Conservation (phyloP, 192 early-diverging fungal genomes). For the Tieghemiomyces parasiticus region DNA sequence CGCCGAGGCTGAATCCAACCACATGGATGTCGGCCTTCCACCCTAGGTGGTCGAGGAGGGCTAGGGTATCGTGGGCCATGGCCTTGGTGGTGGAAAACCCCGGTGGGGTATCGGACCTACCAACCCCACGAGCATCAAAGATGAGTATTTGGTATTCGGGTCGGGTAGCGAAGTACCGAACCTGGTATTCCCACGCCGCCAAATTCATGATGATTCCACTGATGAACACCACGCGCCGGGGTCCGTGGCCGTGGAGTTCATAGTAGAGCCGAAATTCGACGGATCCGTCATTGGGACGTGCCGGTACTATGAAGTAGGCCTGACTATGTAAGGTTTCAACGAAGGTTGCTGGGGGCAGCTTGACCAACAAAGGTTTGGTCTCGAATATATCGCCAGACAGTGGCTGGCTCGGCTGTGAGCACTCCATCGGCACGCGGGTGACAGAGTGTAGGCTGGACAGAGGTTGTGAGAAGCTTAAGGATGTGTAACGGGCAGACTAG, state of each 20-base stretch:
- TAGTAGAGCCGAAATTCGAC: slow-evolving; percentile 1
- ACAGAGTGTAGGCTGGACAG: too few relatives aligned
- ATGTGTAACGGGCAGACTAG: too few relatives aligned
- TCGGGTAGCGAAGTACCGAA: background rate
- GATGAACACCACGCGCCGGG: background rate
- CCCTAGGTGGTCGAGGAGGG: background rate
- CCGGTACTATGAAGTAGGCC: background rate
- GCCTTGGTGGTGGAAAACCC: background rate
- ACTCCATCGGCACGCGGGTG: too few relatives aligned
- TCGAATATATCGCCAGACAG: too few relatives aligned
- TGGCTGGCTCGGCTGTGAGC: too few relatives aligned
- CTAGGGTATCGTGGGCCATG: background rate
- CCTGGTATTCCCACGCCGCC: background rate
- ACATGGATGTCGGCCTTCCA: background rate
- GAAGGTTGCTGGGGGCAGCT: background rate
- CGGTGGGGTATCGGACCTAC: background rate
- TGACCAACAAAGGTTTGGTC: background rate
- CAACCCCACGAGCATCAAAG: background rate
- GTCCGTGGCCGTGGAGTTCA: slow-evolving; percentile 3
- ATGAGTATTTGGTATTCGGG: background rate
- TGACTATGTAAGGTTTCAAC: background rate
- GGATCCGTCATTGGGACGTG: background rate
- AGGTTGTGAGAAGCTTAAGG: too few relatives aligned
- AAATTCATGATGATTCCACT: background rate
- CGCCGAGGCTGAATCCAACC: slow-evolving; percentile 3